phyloP scores from a whole-genome alignment of 441 rosid genomes.

The Hura crepitans region DNA sequence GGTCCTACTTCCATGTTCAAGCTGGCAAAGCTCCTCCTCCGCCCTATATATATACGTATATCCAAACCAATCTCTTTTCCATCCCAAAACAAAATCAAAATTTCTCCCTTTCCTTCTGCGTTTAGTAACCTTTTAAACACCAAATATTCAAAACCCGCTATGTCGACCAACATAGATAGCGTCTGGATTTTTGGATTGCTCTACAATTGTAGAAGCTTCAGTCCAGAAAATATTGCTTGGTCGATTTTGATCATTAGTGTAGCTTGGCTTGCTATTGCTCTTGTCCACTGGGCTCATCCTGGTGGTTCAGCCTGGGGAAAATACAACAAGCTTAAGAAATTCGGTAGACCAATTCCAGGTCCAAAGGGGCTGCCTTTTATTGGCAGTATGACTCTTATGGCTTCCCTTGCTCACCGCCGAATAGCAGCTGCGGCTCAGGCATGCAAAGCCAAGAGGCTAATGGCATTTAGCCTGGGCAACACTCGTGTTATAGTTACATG shows the following conservation, averaged over 20 bases:
- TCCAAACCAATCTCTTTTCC: too few species aligned
- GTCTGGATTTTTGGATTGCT: constrained; percentile 62
- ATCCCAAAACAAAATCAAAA: too few species aligned
- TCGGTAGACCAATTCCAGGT: constrained; percentile 51
- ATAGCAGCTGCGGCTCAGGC: constrained; percentile 47
- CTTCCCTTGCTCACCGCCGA: constrained; percentile 59
- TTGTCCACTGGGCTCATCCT: constrained; percentile 60
- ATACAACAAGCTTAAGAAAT: constrained; percentile 20
- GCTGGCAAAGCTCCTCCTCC: too few species aligned
- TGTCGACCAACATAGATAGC: constrained; percentile 48
- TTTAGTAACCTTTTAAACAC: not conserved
- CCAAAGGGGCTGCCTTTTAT: constrained; percentile 64
- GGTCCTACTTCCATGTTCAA: too few species aligned
- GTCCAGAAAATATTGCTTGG: constrained; percentile 39
- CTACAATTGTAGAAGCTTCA: constrained; percentile 46
- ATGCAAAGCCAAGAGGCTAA: constrained; percentile 50
- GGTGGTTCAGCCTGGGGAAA: constrained; percentile 98
- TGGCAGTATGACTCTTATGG: constrained; percentile 72
- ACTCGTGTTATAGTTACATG: constrained; percentile 70
- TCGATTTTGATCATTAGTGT: constrained; percentile 37
- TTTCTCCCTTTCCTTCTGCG: too few species aligned
- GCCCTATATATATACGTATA: too few species aligned
- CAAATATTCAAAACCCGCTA: constrained; percentile 2
- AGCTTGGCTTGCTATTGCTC: constrained; percentile 38
- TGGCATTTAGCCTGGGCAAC: constrained; percentile 79